Base-by-base conservation (phyloP, 345 rosid species). In the Dipteronia sinensis region DNA sequence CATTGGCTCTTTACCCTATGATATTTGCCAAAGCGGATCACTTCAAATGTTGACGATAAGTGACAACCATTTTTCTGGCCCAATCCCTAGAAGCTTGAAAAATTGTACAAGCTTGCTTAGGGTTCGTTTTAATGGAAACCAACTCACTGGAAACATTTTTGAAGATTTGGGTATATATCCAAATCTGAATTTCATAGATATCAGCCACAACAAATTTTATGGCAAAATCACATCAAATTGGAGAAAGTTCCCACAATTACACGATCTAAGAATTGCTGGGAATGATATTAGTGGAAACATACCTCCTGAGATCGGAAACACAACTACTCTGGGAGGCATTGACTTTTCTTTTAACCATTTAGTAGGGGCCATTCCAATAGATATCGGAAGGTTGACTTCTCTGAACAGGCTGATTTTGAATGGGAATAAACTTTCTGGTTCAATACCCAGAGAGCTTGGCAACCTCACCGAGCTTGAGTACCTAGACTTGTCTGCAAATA, bases 391-490 rank as follows among this genome's bases (percentile, higher is more conserved):
- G 44, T 71, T 71, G 72, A 51, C 76, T 63, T 64, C 47, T 5
- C 12, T 72, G 10, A 11, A 17, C 1, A 55, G 23, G 19, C 17
- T 78, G 23, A 13, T 31, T 72, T 56, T 78, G 15, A n/a, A 12
- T 6, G 66, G 63, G 19, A 78, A 78, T 69, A 47, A 77, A 19
- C 78, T 83, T 42, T 80, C 83, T 2, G 86, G 86, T 20, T 17
- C 20, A 7, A 67, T 84, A 63, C 84, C 84, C 3, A 0, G 1
- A 3, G 78, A 81, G 67, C 20, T 83, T 34, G 76, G 84, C 34
- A 34, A 3, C 25, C 53, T 84, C n/a, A 63, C 74, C 16, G 63
- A 17, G 5, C 69, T 81, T 29, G 70, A 4, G n/a, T n/a, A 27
- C 72, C 80, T 84, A 10, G 65, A 82, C 75, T 8, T 84, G 47